Conservation (phyloP, 495 filamentous ascomycete species). For the Xylaria castorea region DNA sequence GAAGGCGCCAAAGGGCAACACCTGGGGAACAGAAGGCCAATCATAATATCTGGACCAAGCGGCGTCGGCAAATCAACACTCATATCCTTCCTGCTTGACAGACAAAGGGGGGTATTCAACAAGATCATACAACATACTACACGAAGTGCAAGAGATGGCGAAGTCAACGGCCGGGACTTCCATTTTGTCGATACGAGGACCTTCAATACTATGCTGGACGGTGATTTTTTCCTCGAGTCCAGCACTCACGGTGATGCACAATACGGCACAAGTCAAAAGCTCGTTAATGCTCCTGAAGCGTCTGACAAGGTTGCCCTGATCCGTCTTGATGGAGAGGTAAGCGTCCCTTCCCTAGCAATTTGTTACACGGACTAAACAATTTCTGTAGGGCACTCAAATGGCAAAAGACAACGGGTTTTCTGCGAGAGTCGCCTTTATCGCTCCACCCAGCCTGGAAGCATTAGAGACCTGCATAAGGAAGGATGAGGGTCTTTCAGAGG, state of each 20-base stretch:
- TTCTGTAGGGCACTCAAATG: constrained; percentile 69
- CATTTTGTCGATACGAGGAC: constrained; percentile 55
- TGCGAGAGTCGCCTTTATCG: constrained; percentile 75
- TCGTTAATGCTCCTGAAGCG: constrained; percentile 52
- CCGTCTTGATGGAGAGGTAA: constrained; percentile 64
- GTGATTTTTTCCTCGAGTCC: constrained; percentile 58
- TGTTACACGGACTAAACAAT: constrained; percentile 29
- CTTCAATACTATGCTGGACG: constrained; percentile 58
- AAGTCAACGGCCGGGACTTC: constrained; percentile 51
- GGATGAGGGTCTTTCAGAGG: constrained; percentile 65
- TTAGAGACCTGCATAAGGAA: constrained; percentile 68
- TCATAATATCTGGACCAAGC: constrained; percentile 55
- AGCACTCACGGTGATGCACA: constrained; percentile 49
- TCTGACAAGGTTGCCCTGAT: constrained; percentile 57
- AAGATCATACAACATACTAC: constrained; percentile 52
- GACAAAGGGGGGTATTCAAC: constrained; percentile 51
- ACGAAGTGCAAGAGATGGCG: constrained; percentile 51
- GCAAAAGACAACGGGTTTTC: constrained; percentile 73
- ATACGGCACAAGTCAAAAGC: constrained; percentile 55
- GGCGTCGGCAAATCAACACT: constrained; percentile 49
- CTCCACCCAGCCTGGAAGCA: constrained; percentile 67
- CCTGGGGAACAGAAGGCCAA: constrained; percentile 51
- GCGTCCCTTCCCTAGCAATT: constrained; percentile 8
- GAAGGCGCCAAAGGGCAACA: constrained; percentile 34
- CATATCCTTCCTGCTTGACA: constrained; percentile 48